Evolutionary conservation across 2,329 filamentous ascomycete species (phyloP).

Genomic region (Beauveria pseudobassiana): DNA sequence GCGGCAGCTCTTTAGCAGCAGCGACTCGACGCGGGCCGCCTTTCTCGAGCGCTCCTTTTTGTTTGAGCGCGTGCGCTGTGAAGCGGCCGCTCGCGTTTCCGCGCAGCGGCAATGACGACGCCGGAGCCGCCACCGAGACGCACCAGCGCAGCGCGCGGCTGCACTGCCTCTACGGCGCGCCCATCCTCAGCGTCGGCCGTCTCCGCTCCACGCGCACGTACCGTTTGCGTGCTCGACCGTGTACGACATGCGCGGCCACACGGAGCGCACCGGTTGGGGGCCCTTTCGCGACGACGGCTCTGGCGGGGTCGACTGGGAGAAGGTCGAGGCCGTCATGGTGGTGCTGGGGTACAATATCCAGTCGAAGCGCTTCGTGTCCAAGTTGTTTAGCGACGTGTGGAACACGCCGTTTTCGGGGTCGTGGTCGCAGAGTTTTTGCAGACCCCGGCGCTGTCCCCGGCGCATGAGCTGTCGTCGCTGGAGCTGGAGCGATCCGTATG

Average conservation of each 20-base stretch:
- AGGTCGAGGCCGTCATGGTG: slow-evolving; percentile 66
- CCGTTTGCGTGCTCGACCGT: slow-evolving; percentile 60
- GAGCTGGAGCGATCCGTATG: slow-evolving; percentile 59
- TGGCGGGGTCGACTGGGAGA: slow-evolving; percentile 67
- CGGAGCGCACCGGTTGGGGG: slow-evolving; percentile 55
- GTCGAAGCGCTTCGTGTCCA: slow-evolving; percentile 36
- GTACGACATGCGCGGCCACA: slow-evolving; percentile 68
- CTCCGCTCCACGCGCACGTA: slow-evolving; percentile 35
- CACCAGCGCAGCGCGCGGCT: slow-evolving; percentile 63
- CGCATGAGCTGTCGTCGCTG: slow-evolving; percentile 32
- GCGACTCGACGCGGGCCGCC: slow-evolving; percentile 43
- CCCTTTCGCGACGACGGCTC: slow-evolving; percentile 61
- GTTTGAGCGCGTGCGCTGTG: slow-evolving; percentile 47
- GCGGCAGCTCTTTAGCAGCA: slow-evolving; percentile 31
- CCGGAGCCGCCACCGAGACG: slow-evolving; percentile 19
- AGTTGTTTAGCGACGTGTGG: slow-evolving; percentile 47
- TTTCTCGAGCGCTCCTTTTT: slow-evolving; percentile 60
- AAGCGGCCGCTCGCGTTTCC: slow-evolving; percentile 24
- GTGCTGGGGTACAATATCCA: slow-evolving; percentile 57
- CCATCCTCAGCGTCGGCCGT: slow-evolving; percentile 35
- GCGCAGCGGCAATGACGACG: slow-evolving; percentile 15
- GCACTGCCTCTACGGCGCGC: slow-evolving; percentile 61
- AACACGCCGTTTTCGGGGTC: slow-evolving; percentile 47
- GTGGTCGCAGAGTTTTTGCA: slow-evolving; percentile 41
- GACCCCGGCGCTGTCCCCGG: slow-evolving; percentile 18